phyloP scores from a whole-genome alignment of 1,284 basidiomycete genomes.

The Ustilago cynodontis region DNA sequence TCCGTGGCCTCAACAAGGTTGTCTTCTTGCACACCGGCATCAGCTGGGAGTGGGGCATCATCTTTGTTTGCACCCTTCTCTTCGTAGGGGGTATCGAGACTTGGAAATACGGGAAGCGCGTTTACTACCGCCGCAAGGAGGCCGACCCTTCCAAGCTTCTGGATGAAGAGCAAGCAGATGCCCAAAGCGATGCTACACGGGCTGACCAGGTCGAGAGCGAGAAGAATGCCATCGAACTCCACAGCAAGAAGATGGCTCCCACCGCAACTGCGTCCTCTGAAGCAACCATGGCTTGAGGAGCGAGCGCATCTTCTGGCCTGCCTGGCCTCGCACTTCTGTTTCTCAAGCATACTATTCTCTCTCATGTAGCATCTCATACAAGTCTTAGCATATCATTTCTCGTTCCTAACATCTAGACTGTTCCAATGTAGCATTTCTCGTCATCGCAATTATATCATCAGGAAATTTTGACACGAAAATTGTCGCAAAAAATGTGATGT shows the following conservation, averaged over 20 bases:
- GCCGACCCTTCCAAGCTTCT: slow-evolving; percentile 27
- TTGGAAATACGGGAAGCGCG: slow-evolving; percentile 66
- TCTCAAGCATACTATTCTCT: too few species aligned
- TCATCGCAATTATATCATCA: too few species aligned
- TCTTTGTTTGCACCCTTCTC: slow-evolving; percentile 63
- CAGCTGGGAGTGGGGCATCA: slow-evolving; percentile 69
- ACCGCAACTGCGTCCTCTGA: slow-evolving; percentile 31
- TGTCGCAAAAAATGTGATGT: too few species aligned
- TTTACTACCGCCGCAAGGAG: slow-evolving; percentile 37
- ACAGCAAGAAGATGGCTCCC: slow-evolving; percentile 39
- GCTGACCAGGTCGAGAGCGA: slow-evolving; percentile 5
- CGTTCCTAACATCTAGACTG: too few species aligned
- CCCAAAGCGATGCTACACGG: neutral
- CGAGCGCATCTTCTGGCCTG: too few species aligned
- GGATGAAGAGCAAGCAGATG: slow-evolving; percentile 41
- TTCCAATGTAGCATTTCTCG: too few species aligned
- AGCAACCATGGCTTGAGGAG: slow-evolving; percentile 28
- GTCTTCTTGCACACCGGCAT: slow-evolving; percentile 68
- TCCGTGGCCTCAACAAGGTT: slow-evolving; percentile 70
- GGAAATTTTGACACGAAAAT: too few species aligned
- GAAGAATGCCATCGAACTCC: slow-evolving; percentile 10
- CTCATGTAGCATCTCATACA: too few species aligned
- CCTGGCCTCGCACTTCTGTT: too few species aligned
- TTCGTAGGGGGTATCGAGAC: slow-evolving; percentile 63
- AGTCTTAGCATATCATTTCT: too few species aligned